Conservation (phyloP, 192 early-diverging fungal genomes). For the Umbelopsis ramanniana region DNA sequence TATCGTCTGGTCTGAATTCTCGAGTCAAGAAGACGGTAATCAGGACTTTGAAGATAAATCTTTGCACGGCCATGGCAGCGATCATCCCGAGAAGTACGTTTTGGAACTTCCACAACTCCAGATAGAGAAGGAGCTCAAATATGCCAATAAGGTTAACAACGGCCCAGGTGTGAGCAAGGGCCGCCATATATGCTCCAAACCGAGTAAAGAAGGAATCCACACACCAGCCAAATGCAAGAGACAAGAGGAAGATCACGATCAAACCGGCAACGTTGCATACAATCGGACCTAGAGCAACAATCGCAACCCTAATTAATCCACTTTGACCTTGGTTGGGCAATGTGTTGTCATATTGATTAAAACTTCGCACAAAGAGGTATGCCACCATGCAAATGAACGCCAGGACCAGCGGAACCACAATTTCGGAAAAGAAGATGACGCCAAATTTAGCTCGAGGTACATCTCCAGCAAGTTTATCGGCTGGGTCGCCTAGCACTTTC, state of each 20-base stretch:
- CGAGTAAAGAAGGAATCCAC: conserved; percentile 62
- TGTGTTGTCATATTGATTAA: conserved; percentile 35
- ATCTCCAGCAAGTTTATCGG: conserved; percentile 58
- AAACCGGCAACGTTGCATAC: conserved; percentile 68
- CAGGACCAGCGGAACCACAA: conserved; percentile 68
- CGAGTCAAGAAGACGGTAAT: conserved; percentile 73
- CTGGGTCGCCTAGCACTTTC: conserved; percentile 73
- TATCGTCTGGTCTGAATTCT: conserved; percentile 79
- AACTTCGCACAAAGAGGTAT: conserved; percentile 70
- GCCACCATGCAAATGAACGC: conserved; percentile 61
- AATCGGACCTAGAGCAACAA: conserved; percentile 71
- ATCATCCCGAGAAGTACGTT: conserved; percentile 72
- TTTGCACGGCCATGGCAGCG: conserved; percentile 66
- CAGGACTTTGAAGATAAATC: conserved; percentile 74
- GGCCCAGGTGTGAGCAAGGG: conserved; percentile 64
- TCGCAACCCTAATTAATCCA: conserved; percentile 58
- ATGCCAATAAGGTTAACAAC: conserved; percentile 65
- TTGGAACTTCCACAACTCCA: conserved; percentile 70
- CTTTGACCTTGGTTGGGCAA: conserved; percentile 37
- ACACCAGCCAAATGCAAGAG: conserved; percentile 62
- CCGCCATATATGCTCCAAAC: conserved; percentile 75
- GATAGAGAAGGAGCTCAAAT: conserved; percentile 69
- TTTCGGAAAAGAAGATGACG: conserved; percentile 76
- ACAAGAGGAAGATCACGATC: conserved; percentile 65
- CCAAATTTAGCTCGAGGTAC: conserved; percentile 67